Percentiles rank a stretch among this genome's conserved stretches.
Conservation (phyloP, 2,329 filamentous ascomycete species). For the Rhexocercosporidium sp. region DNA sequence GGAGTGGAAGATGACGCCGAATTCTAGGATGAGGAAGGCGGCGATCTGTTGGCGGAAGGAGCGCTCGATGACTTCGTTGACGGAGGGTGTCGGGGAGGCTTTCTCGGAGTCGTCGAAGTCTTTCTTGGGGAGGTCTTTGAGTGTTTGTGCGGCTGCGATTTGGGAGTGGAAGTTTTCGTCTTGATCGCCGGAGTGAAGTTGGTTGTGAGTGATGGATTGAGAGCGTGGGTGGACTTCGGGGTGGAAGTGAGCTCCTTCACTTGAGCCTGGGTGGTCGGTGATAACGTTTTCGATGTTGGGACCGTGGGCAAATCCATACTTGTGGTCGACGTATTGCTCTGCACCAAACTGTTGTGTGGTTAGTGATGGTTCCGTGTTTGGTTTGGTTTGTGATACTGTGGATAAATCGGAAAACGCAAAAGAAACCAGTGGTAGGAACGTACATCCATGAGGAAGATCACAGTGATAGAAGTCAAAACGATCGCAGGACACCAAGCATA, state of each 20-base stretch:
- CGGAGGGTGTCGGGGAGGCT: constrained; percentile 1
- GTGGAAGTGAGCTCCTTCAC: background rate
- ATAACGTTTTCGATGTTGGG: constrained; percentile 36
- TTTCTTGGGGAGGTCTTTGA: constrained; percentile 30
- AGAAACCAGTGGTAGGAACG: background rate
- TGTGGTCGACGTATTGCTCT: constrained; percentile 51
- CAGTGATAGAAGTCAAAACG: constrained; percentile 63
- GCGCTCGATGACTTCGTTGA: constrained; percentile 35
- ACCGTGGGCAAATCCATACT: constrained; percentile 38
- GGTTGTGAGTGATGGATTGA: constrained; percentile 42
- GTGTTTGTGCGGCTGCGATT: constrained; percentile 32
- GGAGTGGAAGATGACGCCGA: constrained; percentile 65
- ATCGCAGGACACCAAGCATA: constrained; percentile 41
- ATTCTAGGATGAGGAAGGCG: constrained; percentile 49
- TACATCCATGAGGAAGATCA: constrained; percentile 58
- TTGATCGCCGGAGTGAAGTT: constrained; percentile 49
- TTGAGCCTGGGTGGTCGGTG: constrained; percentile 30
- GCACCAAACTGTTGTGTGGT: constrained; percentile 51
- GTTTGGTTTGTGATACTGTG: background rate
- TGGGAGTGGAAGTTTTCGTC: constrained; percentile 36
- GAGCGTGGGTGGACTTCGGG: background rate
- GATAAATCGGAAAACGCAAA: too few species aligned
- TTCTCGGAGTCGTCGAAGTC: constrained; percentile 30
- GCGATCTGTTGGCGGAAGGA: constrained; percentile 51
- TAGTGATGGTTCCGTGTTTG: background rate